These are phyloP conservation scores for Stachybotrys elegans DNA, from an alignment of 2,329 filamentous ascomycete genomes.

Conservation along the genomic window DNA sequence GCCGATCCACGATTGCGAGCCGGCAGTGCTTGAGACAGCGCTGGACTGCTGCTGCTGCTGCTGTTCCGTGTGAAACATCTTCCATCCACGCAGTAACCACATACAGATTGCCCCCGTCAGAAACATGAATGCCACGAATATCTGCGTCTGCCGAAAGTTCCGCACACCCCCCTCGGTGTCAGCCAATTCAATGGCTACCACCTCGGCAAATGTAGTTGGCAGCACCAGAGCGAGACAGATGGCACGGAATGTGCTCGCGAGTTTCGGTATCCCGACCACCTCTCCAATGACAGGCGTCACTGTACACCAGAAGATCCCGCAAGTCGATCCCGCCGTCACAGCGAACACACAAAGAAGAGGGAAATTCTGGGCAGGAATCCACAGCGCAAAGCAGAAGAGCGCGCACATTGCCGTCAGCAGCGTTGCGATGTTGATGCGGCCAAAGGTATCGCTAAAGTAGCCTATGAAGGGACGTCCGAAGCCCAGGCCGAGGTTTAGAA, in stretches of 20 bases:
- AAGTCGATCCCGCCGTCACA: slow-evolving; percentile 41
- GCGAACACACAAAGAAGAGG: slow-evolving; percentile 55
- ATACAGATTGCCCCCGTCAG: slow-evolving; percentile 48
- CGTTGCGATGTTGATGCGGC: slow-evolving; percentile 57
- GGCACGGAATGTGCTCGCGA: slow-evolving; percentile 52
- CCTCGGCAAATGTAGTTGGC: slow-evolving; percentile 42
- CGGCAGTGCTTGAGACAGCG: not conserved
- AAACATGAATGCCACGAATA: slow-evolving; percentile 60
- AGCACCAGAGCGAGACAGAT: slow-evolving; percentile 55
- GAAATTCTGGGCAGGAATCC: slow-evolving; percentile 55
- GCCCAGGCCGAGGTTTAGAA: slow-evolving; percentile 59
- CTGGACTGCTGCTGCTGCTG: not conserved
- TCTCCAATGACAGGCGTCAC: slow-evolving; percentile 56
- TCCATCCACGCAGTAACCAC: slow-evolving; percentile 55
- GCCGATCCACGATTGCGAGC: slow-evolving; percentile 4
- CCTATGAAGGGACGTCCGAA: slow-evolving; percentile 56
- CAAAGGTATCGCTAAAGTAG: slow-evolving; percentile 55
- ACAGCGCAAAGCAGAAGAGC: slow-evolving; percentile 55
- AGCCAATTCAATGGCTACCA: slow-evolving; percentile 48
- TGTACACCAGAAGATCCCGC: slow-evolving; percentile 54
- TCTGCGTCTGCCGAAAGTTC: slow-evolving; percentile 51
- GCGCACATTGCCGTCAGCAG: slow-evolving; percentile 33
- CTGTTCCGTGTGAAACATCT: slow-evolving; percentile 33
- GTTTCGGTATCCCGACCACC: slow-evolving; percentile 52
- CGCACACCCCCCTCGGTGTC: slow-evolving; percentile 24